Base-by-base conservation (phyloP, 2,329 filamentous ascomycete species). In the Cordyceps militaris region DNA sequence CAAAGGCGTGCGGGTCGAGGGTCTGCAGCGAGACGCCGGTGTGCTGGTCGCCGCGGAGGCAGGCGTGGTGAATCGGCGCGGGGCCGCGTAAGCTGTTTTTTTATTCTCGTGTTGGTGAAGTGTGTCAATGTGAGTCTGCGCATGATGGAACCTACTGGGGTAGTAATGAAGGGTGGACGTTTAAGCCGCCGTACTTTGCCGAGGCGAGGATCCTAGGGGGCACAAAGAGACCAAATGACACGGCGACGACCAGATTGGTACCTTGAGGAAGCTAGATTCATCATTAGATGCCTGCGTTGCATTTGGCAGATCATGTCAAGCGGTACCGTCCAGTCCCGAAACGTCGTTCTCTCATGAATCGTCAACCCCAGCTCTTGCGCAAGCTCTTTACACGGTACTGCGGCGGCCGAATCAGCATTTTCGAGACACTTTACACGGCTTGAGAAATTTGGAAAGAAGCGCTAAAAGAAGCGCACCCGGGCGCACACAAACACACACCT, bases 161-260 rank as follows among this genome's bases (percentile, higher is more conserved):
- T 14, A 99, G 80, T 28, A 97, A 74, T 0, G 93, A 97, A 1
- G 94, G 94, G 67, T 99, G 94, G 2, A 99, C 80, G 71, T 99
- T 99, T 3, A 99, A 74, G 0, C 94, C 94, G 44, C 92, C 92
- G 72, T 95, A 96, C 64, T 81, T 83, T 24, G 88, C 83, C 1
- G 74, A 74, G 23, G 75, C 75, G 23, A 99, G 76, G 16, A 97
- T 83, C 4, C 90, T 80, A 0, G 81, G 79, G 0, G 94, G 94
- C 1, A 99, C 86, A 61, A 97, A 87, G 8, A 96, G 80, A 3
- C 94, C 94, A 72, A 97, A 99, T 0, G 94, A 97, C 4, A 97
- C 94, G 49, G 92, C 92, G 47, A 97, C 78, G 63, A 99, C 81
- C 59, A 99, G 77, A 69, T 97, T 91, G 63, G 85, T 84, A 3